Evolutionary conservation across 768 basidiomycete species (phyloP).

Genomic region (Dictyophora rubrovolvata): DNA sequence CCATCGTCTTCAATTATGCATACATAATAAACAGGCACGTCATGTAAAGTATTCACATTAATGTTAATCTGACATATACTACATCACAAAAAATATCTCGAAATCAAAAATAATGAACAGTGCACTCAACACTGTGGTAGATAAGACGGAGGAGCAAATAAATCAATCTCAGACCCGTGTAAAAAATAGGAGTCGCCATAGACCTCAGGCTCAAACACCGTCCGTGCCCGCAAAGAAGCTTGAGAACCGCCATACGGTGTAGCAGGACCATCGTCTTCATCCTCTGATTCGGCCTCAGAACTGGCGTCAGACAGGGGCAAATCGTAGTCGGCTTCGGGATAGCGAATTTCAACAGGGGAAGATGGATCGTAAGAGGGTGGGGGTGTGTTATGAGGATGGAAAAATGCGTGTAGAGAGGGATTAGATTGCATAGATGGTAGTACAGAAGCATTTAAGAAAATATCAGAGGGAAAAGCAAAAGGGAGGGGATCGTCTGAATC

Average conservation of each 20-base stretch:
- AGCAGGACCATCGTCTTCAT: conserved; percentile 6
- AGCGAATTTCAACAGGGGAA: conserved; percentile 46
- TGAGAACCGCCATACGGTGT: conserved; percentile 6
- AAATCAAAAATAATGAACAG: neutral
- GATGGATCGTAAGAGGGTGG: conserved; percentile 55
- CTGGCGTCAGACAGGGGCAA: conserved; percentile 64
- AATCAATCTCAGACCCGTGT: conserved; percentile 58
- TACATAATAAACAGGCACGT: too few species aligned
- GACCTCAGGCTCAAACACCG: conserved; percentile 41
- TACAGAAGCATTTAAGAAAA: conserved; percentile 3
- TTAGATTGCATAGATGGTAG: conserved; percentile 2
- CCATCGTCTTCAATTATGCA: too few species aligned
- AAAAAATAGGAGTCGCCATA: conserved; percentile 53
- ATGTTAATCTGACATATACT: too few species aligned
- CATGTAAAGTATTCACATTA: too few species aligned
- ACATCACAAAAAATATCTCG: neutral
- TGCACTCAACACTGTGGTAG: conserved; percentile 5
- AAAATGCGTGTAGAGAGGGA: conserved; percentile 32
- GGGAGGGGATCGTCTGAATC: neutral
- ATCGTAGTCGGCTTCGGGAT: conserved; percentile 56
- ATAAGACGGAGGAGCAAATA: conserved; percentile 49
- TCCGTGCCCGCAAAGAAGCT: conserved; percentile 29
- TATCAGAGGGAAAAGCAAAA: neutral
- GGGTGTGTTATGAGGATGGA: conserved; percentile 37
- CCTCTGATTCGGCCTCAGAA: conserved; percentile 78